Percentiles rank a stretch among this genome's conserved stretches.
Conservation (phyloP, 371 early-diverging fungal genomes). For the Cokeromyces recurvatus region DNA sequence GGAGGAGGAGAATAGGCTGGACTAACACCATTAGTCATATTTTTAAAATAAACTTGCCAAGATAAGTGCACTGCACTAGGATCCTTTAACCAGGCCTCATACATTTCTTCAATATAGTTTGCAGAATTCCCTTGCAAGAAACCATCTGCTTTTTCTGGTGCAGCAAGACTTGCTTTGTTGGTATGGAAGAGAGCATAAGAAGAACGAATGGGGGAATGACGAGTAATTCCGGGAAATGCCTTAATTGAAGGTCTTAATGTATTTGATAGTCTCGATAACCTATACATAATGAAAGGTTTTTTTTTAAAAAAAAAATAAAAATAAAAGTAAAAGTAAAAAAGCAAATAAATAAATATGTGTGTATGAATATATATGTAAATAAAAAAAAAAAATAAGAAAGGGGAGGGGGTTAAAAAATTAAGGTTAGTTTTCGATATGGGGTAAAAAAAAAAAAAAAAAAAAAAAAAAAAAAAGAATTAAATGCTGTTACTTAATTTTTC, state of each 20-base stretch:
- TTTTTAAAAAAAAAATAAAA: conserved; percentile 7
- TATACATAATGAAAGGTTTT: too few species aligned
- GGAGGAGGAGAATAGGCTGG: conserved; percentile 86
- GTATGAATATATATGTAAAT: too few species aligned
- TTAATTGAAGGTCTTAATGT: conserved; percentile 10
- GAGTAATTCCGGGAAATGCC: conserved; percentile 6
- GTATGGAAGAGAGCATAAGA: conserved; percentile 26
- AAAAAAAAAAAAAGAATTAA: too few species aligned
- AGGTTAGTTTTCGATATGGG: too few species aligned
- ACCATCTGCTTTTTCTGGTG: conserved; percentile 25
- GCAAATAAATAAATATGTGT: too few species aligned
- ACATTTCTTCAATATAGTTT: conserved; percentile 94
- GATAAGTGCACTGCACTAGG: conserved; percentile 92
- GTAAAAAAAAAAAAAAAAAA: too few species aligned
- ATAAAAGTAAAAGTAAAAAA: neutral
- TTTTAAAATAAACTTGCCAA: conserved; percentile 96
- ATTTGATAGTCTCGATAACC: conserved; percentile 22
- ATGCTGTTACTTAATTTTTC: too few species aligned
- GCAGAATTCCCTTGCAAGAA: conserved; percentile 72
- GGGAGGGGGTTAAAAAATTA: too few species aligned
- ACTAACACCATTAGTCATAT: conserved; percentile 70
- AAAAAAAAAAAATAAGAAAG: too few species aligned
- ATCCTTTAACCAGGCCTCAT: conserved; percentile 87
- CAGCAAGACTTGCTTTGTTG: conserved; percentile 20
- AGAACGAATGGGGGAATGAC: conserved; percentile 11